Evolutionary conservation across 2,329 filamentous ascomycete genomes (phyloP), one percentile per base, ranked within the genome.

Genomic region (Cryphonectria naterciae): DNA sequence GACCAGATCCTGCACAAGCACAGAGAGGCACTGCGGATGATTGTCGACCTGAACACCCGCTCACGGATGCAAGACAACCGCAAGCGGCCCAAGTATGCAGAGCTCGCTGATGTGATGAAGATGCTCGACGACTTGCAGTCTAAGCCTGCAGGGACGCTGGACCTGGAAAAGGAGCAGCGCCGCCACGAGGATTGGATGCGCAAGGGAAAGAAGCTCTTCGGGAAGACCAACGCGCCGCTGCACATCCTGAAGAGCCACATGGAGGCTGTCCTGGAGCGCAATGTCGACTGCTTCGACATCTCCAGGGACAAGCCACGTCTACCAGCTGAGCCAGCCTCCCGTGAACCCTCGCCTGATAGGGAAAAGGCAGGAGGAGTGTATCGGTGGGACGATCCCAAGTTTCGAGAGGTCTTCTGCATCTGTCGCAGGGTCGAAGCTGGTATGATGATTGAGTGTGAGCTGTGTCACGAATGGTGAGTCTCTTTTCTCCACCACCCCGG

Each of bases 151-250:
- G 96, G 96, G 2, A 97, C 95, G 0, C 87, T 97, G 46, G 96
- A 99, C 77, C 87, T 99, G 5, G 96, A 99, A 78, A 95, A 94
- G 74, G 94, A 98, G 79, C 92, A 96, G 74, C 97, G 96, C 78
- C 90, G 93, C 10, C 96, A 98, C 75, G 96, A 99, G 79, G 96
- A 99, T 80, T 99, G 96, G 96, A 99, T 99, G 95, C 89, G 96
- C 43, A 94, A 94, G 77, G 96, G 96, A 66, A 99, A 99, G 83
- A 98, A 98, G 80, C 83, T 99, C 0, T 99, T 99, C 78, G 96
- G 96, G 67, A 99, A 99, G 81, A 96, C 96, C 1, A 99, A 99
- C 78, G 96, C 96, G 1, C 96, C 96, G 1, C 85, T 99, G 17
- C 96, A 99, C 80, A 99, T 99, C 74, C 86, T 99, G 39, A 96